phyloP scores from a whole-genome alignment of 192 early-diverging fungal species.

The Rhizophagus prolifer region DNA sequence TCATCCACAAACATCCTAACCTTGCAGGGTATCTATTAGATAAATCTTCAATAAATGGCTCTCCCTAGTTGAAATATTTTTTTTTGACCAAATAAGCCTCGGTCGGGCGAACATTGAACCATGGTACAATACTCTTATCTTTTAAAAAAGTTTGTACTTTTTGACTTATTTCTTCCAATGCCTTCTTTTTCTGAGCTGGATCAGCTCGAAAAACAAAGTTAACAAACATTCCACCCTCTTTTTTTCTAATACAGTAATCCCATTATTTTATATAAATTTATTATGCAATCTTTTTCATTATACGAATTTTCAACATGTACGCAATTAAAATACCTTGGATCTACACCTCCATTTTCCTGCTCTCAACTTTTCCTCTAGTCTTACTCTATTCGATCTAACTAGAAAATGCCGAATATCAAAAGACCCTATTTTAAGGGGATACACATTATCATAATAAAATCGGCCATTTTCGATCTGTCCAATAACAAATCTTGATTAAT shows the following conservation, averaged over 20 bases:
- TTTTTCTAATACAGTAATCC: slow-evolving; percentile 32
- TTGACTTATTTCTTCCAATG: slow-evolving; percentile 44
- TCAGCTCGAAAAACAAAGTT: slow-evolving; percentile 46
- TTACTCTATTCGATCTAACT: slow-evolving; percentile 34
- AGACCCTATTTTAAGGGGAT: slow-evolving; percentile 44
- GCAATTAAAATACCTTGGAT: slow-evolving; percentile 44
- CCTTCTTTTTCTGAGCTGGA: slow-evolving; percentile 35
- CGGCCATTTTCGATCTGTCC: slow-evolving; percentile 27
- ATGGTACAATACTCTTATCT: slow-evolving; percentile 55
- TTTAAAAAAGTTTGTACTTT: slow-evolving; percentile 54
- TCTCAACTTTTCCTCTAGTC: slow-evolving; percentile 33
- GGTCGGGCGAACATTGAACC: slow-evolving; percentile 64
- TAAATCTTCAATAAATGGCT: slow-evolving; percentile 76
- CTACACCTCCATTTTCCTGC: slow-evolving; percentile 41
- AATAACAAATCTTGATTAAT: not conserved
- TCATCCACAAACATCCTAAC: not conserved
- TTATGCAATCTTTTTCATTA: not conserved
- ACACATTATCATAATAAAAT: slow-evolving; percentile 48
- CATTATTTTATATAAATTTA: not conserved
- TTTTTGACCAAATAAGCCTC: slow-evolving; percentile 62
- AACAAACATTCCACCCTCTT: slow-evolving; percentile 56
- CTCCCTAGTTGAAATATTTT: slow-evolving; percentile 38
- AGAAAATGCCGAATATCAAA: slow-evolving; percentile 48
- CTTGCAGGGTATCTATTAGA: slow-evolving; percentile 49
- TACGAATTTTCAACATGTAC: not conserved